phyloP scores from a whole-genome alignment of 1,284 basidiomycete species.

The Ganoderma boninense region DNA sequence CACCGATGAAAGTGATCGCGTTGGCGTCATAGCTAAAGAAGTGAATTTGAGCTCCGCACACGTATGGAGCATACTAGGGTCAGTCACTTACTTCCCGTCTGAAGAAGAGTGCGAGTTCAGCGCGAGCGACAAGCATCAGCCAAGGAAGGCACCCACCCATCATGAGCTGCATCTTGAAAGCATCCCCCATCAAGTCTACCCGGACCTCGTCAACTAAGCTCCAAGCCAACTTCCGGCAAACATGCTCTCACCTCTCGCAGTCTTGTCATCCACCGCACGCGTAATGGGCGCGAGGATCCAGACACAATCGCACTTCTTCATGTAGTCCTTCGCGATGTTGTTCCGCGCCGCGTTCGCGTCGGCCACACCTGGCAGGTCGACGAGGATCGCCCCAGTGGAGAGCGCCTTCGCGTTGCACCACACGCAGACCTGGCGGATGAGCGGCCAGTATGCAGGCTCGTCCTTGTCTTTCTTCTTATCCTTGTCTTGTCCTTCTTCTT shows the following conservation, averaged over 20 bases:
- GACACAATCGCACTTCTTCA: conserved; percentile 66
- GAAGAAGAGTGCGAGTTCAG: conserved; percentile 6
- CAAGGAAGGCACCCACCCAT: conserved; percentile 44
- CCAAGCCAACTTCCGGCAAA: not conserved
- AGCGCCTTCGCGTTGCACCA: conserved; percentile 59
- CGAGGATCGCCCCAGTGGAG: conserved; percentile 63
- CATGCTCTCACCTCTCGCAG: conserved; percentile 55
- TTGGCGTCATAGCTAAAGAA: conserved; percentile 58
- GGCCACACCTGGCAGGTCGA: conserved; percentile 69
- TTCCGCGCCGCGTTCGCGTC: conserved; percentile 67
- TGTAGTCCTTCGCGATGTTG: conserved; percentile 64
- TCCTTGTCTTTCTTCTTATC: conserved; percentile 44
- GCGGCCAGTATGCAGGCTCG: conserved; percentile 64
- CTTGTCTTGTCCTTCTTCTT: conserved; percentile 50
- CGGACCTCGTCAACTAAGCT: not conserved
- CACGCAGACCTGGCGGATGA: conserved; percentile 68
- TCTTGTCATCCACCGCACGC: conserved; percentile 65
- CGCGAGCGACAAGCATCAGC: not conserved
- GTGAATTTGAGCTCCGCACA: conserved; percentile 13
- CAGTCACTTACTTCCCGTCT: conserved; percentile 59
- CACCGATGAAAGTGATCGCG: conserved; percentile 67
- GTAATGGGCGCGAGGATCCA: conserved; percentile 66
- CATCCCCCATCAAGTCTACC: conserved; percentile 64
- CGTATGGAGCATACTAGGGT: not conserved
- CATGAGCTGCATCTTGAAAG: conserved; percentile 68